Evolutionary conservation across 2,329 filamentous ascomycete genomes (phyloP).

Genomic region (Stagonosporopsis chrysanthemi): DNA sequence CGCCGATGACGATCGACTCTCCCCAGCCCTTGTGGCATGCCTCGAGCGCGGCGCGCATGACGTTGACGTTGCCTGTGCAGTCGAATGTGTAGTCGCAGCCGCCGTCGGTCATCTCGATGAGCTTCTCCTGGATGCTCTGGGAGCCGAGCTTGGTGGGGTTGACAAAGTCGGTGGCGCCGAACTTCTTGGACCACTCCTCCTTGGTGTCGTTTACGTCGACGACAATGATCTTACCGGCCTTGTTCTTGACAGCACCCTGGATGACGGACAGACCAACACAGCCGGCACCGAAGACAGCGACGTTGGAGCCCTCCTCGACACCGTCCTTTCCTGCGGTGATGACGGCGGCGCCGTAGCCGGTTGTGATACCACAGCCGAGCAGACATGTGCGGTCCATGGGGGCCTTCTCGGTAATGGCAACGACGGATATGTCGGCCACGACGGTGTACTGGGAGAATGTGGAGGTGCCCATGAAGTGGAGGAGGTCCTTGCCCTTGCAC

Average conservation of each 20-base stretch:
- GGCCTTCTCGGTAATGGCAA: constrained; percentile 87
- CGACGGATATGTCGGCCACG: constrained; percentile 97
- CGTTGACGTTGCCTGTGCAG: constrained; percentile 95
- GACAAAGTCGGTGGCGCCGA: constrained; percentile 95
- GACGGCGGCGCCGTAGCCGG: constrained; percentile 92
- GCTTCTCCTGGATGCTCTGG: constrained; percentile 87
- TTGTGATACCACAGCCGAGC: constrained; percentile 97
- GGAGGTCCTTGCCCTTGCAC: constrained; percentile 91
- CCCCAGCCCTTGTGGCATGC: constrained; percentile 99
- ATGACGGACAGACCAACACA: constrained; percentile 96
- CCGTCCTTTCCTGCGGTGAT: constrained; percentile 77
- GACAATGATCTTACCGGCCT: constrained; percentile 78
- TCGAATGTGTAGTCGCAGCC: constrained; percentile 99
- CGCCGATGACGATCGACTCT: constrained; percentile 96
- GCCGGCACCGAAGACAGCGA: constrained; percentile 93
- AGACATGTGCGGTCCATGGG: constrained; percentile 96
- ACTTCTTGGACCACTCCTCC: constrained; percentile 91
- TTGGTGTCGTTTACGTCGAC: constrained; percentile 87
- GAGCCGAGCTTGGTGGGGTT: constrained; percentile 75
- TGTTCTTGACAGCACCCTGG: constrained; percentile 88
- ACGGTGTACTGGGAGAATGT: constrained; percentile 99
- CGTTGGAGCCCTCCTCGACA: constrained; percentile 86
- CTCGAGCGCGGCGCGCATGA: constrained; percentile 95
- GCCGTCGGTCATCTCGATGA: constrained; percentile 97
- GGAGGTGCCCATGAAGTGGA: constrained; percentile 99